Evolutionary conservation across 2,329 filamentous ascomycete genomes (phyloP), one percentile per base, ranked within the genome.

Genomic region (Exophiala sideris): DNA sequence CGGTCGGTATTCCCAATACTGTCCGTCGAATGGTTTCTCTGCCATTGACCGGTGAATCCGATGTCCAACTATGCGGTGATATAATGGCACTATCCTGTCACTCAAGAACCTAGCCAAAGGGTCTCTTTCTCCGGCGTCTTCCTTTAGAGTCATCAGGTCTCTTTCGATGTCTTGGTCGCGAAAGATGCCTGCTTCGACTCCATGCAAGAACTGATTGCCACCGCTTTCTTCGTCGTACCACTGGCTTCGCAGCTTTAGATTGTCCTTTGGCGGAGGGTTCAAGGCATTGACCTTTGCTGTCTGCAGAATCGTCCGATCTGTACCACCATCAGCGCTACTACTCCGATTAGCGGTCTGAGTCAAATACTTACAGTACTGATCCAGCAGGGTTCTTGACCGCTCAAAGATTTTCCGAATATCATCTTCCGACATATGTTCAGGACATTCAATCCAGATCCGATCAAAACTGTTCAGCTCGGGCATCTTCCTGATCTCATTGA

Each of bases 171-270:
- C 45, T 10, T 38, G 21, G 20, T 60, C 57, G 20, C 57, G 39
- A 48, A 62, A 59, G 14, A 62, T 57, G 16, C 52, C 57, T n/a
- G 54, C 59, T 54, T 62, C 59, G 33, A 61, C 48, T 9, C 59
- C 59, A 24, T 55, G 52, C 50, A 61, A 35, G 46, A 59, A 59
- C 14, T 56, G 50, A 29, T 57, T 48, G 29, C 59, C 59, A 39
- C 59, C 59, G 40, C 45, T 54, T 48, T 62, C 57, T 50, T 62
- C 57, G 54, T 62, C 59, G 41, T 62, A 59, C 59, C 59, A 62
- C 35, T 51, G 46, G 36, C 51, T 52, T 33, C 57, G 59, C 21
- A 61, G 48, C 44, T 59, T 45, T 32, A 61, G 33, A 41, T 58
- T 52, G 38, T 62, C 57, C 45, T 56, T 56, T 41, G 29, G 47